Base-by-base conservation (phyloP, 1,284 basidiomycete species). In the Rhodotorula sp. region DNA sequence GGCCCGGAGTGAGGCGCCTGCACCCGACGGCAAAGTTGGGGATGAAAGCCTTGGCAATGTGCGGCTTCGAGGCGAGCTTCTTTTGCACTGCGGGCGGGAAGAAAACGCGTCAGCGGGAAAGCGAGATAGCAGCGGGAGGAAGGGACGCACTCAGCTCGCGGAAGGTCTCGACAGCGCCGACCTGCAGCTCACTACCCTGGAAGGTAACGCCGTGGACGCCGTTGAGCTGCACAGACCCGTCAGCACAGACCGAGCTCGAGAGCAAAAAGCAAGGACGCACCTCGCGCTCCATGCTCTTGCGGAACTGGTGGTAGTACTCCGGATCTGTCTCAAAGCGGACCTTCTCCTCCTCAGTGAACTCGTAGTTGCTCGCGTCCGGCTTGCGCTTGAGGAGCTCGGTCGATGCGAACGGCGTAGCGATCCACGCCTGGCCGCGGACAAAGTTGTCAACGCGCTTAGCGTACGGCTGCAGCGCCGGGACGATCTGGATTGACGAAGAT, bases 401-500 rank as follows among this genome's bases (percentile, higher is more conserved):
- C 15, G 81, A 79, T 8, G 84, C 82, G 71, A 88, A 87, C 0
- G 84, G 83, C 2, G 84, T 79, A 7, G 86, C 83, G 50, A 89
- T 82, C 88, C 79, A 89, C 1, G 88, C 87, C 78, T 85, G 85
- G 2, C 87, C 86, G 27, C 87, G 84, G 50, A 87, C 88, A 75
- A 85, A 89, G 79, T 88, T 87, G 53, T 82, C 81, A 37, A 89
- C 69, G 68, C 84, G 83, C 62, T 81, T 79, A 10, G 88, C 87
- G 67, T 82, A 83, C 2, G 85, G 84, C 73, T 88, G 87, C 19
- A 89, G 80, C 3, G 87, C 84, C 0, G 88, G 84, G 0, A 89
- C 85, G 22, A 88, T 85, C 76, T 89, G 88, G 36, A 89, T 84
- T 3, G 86, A 87, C n/a, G 87, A 87, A 1, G 87, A 88, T 2